Evolutionary conservation across 345 rosid genomes (phyloP), one percentile per base, ranked within the genome.

Genomic region (Angophora floribunda): DNA sequence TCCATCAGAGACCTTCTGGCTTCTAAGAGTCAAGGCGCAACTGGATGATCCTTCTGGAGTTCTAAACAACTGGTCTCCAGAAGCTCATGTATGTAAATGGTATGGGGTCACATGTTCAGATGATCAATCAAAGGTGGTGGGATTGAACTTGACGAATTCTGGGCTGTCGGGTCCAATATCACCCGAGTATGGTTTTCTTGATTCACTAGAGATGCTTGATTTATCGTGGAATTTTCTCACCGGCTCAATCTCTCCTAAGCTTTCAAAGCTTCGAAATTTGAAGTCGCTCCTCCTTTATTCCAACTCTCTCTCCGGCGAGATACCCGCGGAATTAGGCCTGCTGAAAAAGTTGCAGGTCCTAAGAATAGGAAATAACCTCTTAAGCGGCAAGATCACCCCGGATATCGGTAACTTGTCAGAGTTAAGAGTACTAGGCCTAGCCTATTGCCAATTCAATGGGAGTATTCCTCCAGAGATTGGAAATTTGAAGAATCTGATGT

Each of bases 391-490:
- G 26, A 96, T 97, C 52, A 91, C 95, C 3, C 92, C 92, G 1
- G 88, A 89, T 47, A 87, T 97, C 21, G 95, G 95, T 55, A 94
- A 94, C 88, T 94, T 97, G 92, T 91, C 92, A 4, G 94, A 93
- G 89, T 89, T 97, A 92, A 93, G 91, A 89, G 93, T 87, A 21
- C 91, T 97, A 4, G 97, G 91, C 21, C 90, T 96, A 26, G 96
- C 95, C 13, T 92, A 90, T 70, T 96, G 99, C 90, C 93, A 92
- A 87, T 90, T 95, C 41, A 95, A 92, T 86, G 99, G 99, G 86
- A 86, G 92, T 26, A 95, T 97, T 90, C 99, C 99, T n/a, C 85
- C 32, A 9, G 95, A 92, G 91, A 92, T 97, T 88, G 98, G 99
- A n/a, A 90, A 89, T 30, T 88, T 97, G 92, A 95, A 93, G 94